A percentile compares a stretch with the other conserved stretches of the same genome.
phyloP scores from a whole-genome alignment of 164 flowering plant species.

The Nymphaea colorata region DNA sequence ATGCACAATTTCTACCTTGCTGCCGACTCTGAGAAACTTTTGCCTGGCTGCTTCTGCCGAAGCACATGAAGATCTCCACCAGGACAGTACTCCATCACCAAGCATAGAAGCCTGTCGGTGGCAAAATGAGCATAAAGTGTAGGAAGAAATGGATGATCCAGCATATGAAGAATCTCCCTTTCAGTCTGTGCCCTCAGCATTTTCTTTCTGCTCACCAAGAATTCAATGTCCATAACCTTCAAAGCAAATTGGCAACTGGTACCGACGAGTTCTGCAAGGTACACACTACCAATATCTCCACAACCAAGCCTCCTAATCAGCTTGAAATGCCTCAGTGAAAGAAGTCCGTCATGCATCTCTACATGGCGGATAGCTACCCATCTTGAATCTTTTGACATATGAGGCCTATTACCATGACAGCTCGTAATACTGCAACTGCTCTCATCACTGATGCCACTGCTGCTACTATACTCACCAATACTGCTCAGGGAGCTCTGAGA shows the following conservation, averaged over 20 bases:
- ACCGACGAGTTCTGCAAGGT: constrained; percentile 65
- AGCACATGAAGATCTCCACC: constrained; percentile 87
- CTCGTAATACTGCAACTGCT: constrained; percentile 51
- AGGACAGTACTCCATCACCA: constrained; percentile 88
- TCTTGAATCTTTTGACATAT: constrained; percentile 80
- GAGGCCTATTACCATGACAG: constrained; percentile 58
- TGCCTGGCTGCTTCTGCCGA: constrained; percentile 56
- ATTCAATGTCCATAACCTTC: constrained; percentile 79
- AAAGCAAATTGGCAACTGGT: constrained; percentile 66
- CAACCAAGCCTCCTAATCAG: constrained; percentile 67
- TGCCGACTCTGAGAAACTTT: constrained; percentile 61
- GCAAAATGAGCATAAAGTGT: constrained; percentile 63
- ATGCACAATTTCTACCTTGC: constrained; percentile 35
- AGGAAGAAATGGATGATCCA: constrained; percentile 93
- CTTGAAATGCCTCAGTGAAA: constrained; percentile 57
- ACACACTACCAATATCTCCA: constrained; percentile 87
- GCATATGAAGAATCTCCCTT: constrained; percentile 59
- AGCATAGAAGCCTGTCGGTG: constrained; percentile 55
- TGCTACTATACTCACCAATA: constrained; percentile 55
- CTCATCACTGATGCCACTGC: constrained; percentile 68
- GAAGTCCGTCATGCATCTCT: constrained; percentile 43
- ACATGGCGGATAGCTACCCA: constrained; percentile 60
- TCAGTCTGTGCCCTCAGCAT: constrained; percentile 66
- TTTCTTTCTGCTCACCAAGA: constrained; percentile 49
- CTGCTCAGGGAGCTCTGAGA: constrained; percentile 87